These are phyloP conservation scores for Breynia disticha DNA, from an alignment of 441 rosid genomes.

Conservation along the genomic window DNA sequence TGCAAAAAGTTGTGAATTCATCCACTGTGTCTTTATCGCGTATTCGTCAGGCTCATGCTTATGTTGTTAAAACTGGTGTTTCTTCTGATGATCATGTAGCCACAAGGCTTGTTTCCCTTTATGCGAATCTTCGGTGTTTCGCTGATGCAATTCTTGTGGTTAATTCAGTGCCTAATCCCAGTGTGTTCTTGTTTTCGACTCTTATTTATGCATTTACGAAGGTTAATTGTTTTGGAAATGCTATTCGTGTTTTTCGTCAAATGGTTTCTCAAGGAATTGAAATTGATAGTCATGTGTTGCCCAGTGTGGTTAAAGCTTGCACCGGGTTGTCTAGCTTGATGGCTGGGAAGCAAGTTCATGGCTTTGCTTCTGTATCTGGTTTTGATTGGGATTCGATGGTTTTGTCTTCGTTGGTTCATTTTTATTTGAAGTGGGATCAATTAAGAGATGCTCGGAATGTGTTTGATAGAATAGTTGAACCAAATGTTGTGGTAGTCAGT, in stretches of 20 bases:
- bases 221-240: slow-evolving; percentile 22
- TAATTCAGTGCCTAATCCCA: slow-evolving; percentile 22
- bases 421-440: slow-evolving; percentile 31
- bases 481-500: slow-evolving; percentile 38
- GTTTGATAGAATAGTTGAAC: slow-evolving; percentile 33
- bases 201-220: slow-evolving; percentile 35
- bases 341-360: slow-evolving; percentile 30
- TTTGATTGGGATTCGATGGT: slow-evolving; percentile 29
- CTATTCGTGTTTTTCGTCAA: slow-evolving; percentile 31
- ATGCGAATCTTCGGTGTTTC: slow-evolving; percentile 31
- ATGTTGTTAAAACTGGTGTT: not conserved
- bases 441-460: slow-evolving; percentile 32
- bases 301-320: slow-evolving; percentile 38
- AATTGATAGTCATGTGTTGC: slow-evolving; percentile 33
- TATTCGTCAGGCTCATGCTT: not conserved
- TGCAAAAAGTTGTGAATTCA: not conserved
- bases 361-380: slow-evolving; percentile 23
- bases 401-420: slow-evolving; percentile 33
- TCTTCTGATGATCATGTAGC: not conserved
- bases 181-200: slow-evolving; percentile 28
- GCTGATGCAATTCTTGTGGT: slow-evolving; percentile 32
- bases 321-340: slow-evolving; percentile 29
- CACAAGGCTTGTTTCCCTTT: slow-evolving; percentile 31
- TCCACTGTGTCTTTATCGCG: not conserved
- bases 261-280: slow-evolving; percentile 34